phyloP scores from a whole-genome alignment of 2,329 filamentous ascomycete species.

The Pseudomassariella vexata region DNA sequence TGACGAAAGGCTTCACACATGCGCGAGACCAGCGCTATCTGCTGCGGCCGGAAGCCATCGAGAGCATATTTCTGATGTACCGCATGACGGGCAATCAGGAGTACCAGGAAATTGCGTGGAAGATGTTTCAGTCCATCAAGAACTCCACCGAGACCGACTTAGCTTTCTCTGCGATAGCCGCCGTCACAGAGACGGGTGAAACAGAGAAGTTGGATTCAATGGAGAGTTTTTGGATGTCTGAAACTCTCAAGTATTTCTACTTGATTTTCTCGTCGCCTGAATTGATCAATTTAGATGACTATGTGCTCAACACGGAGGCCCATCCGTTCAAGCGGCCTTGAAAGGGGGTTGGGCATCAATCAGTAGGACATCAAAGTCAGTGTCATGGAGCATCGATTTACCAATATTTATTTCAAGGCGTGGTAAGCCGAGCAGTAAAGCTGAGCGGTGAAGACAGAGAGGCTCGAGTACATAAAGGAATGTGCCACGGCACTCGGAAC shows the following conservation, averaged over 20 bases:
- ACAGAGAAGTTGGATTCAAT: constrained; percentile 25
- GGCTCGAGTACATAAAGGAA: too few species aligned
- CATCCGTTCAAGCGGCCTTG: constrained; percentile 32
- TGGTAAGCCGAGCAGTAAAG: too few species aligned
- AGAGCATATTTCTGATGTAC: constrained; percentile 49
- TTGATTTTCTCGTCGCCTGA: constrained; percentile 61
- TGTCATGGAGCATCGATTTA: too few species aligned
- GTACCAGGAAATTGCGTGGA: constrained; percentile 46
- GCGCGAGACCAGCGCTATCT: constrained; percentile 43
- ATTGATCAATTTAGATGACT: constrained; percentile 62
- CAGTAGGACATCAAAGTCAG: too few species aligned
- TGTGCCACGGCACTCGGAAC: too few species aligned
- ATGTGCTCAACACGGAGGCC: constrained; percentile 53
- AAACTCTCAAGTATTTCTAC: constrained; percentile 73
- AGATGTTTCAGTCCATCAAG: constrained; percentile 43
- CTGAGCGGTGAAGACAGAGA: too few species aligned
- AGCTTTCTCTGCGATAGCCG: constrained; percentile 41
- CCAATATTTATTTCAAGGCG: too few species aligned
- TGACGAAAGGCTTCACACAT: constrained; percentile 58
- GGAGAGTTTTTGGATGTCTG: constrained; percentile 66
- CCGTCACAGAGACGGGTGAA: constrained; percentile 45
- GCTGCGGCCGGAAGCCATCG: constrained; percentile 45
- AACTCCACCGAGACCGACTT: constrained; percentile 38
- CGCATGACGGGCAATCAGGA: constrained; percentile 41
- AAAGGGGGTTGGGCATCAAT: too few species aligned